Evolutionary conservation across 1,284 basidiomycete genomes (phyloP).

Genomic region (Exobasidium cylindrosporum): DNA sequence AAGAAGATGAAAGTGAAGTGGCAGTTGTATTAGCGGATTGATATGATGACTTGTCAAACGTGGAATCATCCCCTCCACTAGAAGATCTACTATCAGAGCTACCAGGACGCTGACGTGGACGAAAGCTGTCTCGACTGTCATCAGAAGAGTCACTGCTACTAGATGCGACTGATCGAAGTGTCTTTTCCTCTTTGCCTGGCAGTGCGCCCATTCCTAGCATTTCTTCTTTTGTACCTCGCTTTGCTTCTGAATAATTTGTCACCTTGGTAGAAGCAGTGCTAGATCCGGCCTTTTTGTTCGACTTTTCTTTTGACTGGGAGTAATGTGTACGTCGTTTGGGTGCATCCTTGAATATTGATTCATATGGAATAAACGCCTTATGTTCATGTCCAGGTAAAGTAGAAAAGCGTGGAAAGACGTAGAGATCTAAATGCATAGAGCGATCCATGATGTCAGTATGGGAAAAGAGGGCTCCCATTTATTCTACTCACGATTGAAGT

Average conservation of each 20-base stretch:
- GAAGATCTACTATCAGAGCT: conserved; percentile 3
- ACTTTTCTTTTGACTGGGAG: not conserved
- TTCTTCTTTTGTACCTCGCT: not conserved
- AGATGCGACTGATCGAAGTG: not conserved
- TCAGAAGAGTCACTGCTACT: not conserved
- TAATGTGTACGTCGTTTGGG: conserved; percentile 56
- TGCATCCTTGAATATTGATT: conserved; percentile 75
- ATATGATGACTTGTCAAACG: not conserved
- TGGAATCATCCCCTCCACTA: not conserved
- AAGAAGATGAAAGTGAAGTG: not conserved
- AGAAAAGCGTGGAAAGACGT: conserved; percentile 66
- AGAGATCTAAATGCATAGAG: conserved; percentile 45
- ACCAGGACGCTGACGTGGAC: not conserved
- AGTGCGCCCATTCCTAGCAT: conserved; percentile 9
- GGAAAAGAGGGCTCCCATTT: too few species aligned
- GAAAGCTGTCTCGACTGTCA: not conserved
- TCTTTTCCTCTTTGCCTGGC: not conserved
- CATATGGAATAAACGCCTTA: conserved; percentile 65
- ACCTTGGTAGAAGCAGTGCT: not conserved
- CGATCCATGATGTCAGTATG: too few species aligned
- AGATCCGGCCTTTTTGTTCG: not conserved
- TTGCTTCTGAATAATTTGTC: not conserved
- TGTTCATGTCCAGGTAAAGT: conserved; percentile 69
- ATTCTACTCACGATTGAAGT: conserved; percentile 52
- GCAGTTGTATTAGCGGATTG: not conserved